phyloP scores from a whole-genome alignment of 768 basidiomycete genomes.

The Daedaleopsis sinensis region DNA sequence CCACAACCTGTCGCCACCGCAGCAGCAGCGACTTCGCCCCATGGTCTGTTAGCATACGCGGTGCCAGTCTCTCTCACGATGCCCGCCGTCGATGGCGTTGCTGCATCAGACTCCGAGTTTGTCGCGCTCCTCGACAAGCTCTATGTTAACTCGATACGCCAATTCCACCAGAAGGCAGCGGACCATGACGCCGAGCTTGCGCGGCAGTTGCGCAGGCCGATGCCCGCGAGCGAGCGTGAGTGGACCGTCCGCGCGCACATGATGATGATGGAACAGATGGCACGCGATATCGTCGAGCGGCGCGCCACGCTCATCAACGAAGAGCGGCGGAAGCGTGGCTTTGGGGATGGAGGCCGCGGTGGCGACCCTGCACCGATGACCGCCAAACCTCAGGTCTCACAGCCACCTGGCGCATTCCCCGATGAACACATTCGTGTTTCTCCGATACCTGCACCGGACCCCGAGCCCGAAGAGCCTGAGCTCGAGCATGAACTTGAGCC shows the following conservation, averaged over 20 bases:
- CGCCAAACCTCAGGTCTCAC: background rate
- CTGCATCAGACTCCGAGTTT: slow-evolving; percentile 37
- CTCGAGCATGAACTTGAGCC: slow-evolving; percentile 9
- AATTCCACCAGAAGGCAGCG: slow-evolving; percentile 43
- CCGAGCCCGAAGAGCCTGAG: slow-evolving; percentile 6
- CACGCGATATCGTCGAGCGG: slow-evolving; percentile 12
- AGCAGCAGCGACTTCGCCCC: background rate
- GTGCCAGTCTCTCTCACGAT: slow-evolving; percentile 9
- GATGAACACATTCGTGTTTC: slow-evolving; percentile 11
- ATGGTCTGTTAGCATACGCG: slow-evolving; percentile 9
- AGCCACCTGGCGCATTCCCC: slow-evolving; percentile 18
- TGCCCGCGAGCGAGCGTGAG: slow-evolving; percentile 12
- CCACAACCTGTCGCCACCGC: background rate
- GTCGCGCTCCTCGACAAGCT: slow-evolving; percentile 50
- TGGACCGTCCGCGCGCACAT: slow-evolving; percentile 15
- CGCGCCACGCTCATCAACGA: slow-evolving; percentile 6
- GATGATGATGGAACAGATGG: slow-evolving; percentile 20
- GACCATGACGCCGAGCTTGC: slow-evolving; percentile 63
- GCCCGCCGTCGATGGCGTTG: background rate
- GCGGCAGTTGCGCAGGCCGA: slow-evolving; percentile 14
- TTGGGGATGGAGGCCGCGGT: slow-evolving; percentile 7
- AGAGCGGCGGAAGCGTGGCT: slow-evolving; percentile 9
- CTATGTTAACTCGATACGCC: slow-evolving; percentile 46
- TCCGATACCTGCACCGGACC: background rate
- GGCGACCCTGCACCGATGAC: slow-evolving; percentile 7